Base-by-base conservation (phyloP, 2,329 filamentous ascomycete genomes). In the Talaromyces amestolkiae region DNA sequence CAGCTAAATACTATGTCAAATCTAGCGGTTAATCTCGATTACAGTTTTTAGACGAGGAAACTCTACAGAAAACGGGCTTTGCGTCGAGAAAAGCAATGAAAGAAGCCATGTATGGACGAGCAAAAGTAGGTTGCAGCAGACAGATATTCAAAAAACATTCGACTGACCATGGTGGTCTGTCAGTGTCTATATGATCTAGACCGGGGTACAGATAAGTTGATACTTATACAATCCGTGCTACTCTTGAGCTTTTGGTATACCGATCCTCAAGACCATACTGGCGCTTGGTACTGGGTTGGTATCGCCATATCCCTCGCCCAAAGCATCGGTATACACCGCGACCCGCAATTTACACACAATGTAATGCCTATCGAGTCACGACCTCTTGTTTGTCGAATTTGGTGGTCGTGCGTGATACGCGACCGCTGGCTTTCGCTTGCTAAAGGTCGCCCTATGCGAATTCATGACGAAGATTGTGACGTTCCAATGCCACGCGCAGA, bases 201-300 rank as follows among this genome's bases (percentile, higher is more conserved):
- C 27, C 19, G 96, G 77, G 94, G 97, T 77, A 87, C 89, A 53
- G 93, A 97, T 76, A 91, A 93, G 61, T 89, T 97, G 65, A 87
- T 92, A 27, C 85, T 97, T 27, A 92, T 97, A n/a, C 94, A 98
- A 78, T 90, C 91, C 6, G 83, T 97, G 24, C 83, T 97, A 24
- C 84, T 97, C 66, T 93, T 97, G 91, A 97, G 93, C 3, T 97
- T 96, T 77, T 97, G 94, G 91, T 97, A 97, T 77, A 93, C 97
- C 78, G 96, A 92, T 17, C 93, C 93, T 0, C 93, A 97, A 78
- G 94, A 97, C 76, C 92, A 96, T 75, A 97, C 97, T 78, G 94
- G 97, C 76, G 97, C 93, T 53, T 97, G 94, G 91, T 93, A 97
- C 75, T 97, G 93, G 94, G 96, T 97, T 33, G 53, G 56, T 24